Conservation (phyloP, 2,329 filamentous ascomycete genomes). For the Trichophyton simii region DNA sequence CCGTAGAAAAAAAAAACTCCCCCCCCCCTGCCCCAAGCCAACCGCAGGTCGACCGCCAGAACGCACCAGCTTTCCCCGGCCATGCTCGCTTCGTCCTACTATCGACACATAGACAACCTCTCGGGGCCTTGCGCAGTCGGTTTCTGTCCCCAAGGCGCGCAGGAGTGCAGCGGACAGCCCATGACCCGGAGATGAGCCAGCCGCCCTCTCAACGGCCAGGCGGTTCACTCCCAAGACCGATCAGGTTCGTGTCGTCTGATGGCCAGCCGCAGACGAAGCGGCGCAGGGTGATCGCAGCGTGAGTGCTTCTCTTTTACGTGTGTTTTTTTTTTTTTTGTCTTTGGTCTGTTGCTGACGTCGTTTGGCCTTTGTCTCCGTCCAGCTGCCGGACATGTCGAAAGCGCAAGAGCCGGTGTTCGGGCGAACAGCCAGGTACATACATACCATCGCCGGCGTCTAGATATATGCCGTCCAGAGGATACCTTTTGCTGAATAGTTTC, state of each 20-base stretch:
- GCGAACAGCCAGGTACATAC: slow-evolving; percentile 48
- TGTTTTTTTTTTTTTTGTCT: neutral
- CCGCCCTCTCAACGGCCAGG: slow-evolving; percentile 16
- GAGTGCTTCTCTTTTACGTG: slow-evolving; percentile 27
- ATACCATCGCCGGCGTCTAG: neutral
- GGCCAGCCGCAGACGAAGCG: slow-evolving; percentile 69
- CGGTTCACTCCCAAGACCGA: slow-evolving; percentile 30
- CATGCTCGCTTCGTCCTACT: neutral
- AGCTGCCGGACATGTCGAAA: slow-evolving; percentile 63
- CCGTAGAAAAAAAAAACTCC: neutral
- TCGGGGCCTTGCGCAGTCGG: slow-evolving; percentile 27
- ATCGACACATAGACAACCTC: slow-evolving; percentile 15
- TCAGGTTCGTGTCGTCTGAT: slow-evolving; percentile 72
- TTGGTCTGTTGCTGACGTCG: slow-evolving; percentile 8
- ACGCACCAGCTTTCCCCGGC: neutral
- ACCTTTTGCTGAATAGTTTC: neutral
- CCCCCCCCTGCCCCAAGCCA: neutral
- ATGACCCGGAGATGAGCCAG: slow-evolving; percentile 21
- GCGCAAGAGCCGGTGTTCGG: slow-evolving; percentile 63
- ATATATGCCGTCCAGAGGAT: neutral
- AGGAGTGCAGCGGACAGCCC: slow-evolving; percentile 19
- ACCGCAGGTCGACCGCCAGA: neutral
- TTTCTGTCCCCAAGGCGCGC: slow-evolving; percentile 12
- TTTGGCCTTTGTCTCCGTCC: neutral
- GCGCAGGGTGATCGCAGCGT: slow-evolving; percentile 67